Evolutionary conservation across 2,329 filamentous ascomycete genomes (phyloP), one percentile per base, ranked within the genome.

Genomic region (Ophiocordyceps robertsii): DNA sequence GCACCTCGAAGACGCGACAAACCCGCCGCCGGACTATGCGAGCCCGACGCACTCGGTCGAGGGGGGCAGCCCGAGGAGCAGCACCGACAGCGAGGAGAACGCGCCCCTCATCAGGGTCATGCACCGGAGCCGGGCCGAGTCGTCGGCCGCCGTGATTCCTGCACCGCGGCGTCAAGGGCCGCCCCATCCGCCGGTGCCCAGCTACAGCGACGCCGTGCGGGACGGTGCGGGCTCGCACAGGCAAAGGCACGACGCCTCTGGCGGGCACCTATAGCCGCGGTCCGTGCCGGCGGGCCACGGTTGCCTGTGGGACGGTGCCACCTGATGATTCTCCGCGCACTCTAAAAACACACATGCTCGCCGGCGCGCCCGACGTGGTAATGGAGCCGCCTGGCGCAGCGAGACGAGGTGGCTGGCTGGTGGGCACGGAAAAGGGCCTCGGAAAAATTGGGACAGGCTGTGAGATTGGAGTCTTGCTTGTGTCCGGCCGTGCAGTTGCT

Each of bases 161-260:
- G 29, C 16, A 12, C 35, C 30, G 36, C 37, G 36, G 12, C 39
- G 44, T 27, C 47, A 45, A 32, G 47, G 43, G 21, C 46, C 49
- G 40, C 51, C 50, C 29, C 49, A 56, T 27, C 82, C 84, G 21
- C 84, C 86, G 1, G 88, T 92, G 48, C 86, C 86, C 2, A 89
- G 77, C 53, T 93, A 93, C 57, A 84, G 80, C 58, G 84, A 85
- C 46, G 86, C 84, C 2, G 70, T 88, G 36, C 64, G 66, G 43
- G 69, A 75, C 49, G 72, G 72, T 11, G 59, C 59, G 27, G 52
- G 58, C 21, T 46, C 49, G 29, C 48, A 56, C 10, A 46, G 55
- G 30, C 52, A 48, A 29, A 46, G 31, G 13, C 17, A 35, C 32
- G 30, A 9, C 30, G 30, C 33, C 5, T 13, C 31, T 7, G 5